Base-by-base conservation (phyloP, 2,329 filamentous ascomycete species). In the Tothia fuscella region DNA sequence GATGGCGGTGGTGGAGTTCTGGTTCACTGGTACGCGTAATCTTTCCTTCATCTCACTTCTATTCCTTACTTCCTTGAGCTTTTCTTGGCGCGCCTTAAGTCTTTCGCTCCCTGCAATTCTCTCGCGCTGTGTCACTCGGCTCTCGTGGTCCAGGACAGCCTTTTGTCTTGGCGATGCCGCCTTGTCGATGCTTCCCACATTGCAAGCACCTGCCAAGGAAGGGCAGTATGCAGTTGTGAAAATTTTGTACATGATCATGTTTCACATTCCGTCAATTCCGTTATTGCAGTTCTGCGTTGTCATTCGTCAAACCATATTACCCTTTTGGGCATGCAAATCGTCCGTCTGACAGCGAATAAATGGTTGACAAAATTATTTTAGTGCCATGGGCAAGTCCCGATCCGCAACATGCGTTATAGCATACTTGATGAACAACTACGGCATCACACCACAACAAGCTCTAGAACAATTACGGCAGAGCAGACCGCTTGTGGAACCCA, bases 351-450 rank as follows among this genome's bases (percentile, higher is more conserved):
- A n/a, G n/a, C n/a, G n/a, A n/a, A n/a, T n/a, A n/a, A n/a, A 26
- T 28, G 20, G 6, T 25, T 37, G n/a, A 28, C 21, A 47, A 37
- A 40, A n/a, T n/a, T n/a, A n/a, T n/a, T 46, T 47, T 34, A 94
- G 91, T 70, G 89, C 87, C 17, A 94, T 94, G 78, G 91, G 91
- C 41, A 93, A 93, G 64, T 95, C 88, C 25, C 83, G 91, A 45
- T 96, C 89, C 36, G 83, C 89, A 50, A 80, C 86, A 24, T 76
- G 84, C 49, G 73, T 85, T 42, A 73, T 93, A 44, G 89, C 91
- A 47, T 96, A 88, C 61, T 68, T 96, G 38, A 80, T 96, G 59
- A 68, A 72, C 48, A 60, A 61, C 45, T 59, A 66, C 53, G 56
- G 60, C 50, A 63, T 72, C 50, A 66, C 64, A 50, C 66, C 72